These are phyloP conservation scores for Arabidopsis thaliana DNA, from an alignment of 345 rosid genomes.

Conservation along the genomic window DNA sequence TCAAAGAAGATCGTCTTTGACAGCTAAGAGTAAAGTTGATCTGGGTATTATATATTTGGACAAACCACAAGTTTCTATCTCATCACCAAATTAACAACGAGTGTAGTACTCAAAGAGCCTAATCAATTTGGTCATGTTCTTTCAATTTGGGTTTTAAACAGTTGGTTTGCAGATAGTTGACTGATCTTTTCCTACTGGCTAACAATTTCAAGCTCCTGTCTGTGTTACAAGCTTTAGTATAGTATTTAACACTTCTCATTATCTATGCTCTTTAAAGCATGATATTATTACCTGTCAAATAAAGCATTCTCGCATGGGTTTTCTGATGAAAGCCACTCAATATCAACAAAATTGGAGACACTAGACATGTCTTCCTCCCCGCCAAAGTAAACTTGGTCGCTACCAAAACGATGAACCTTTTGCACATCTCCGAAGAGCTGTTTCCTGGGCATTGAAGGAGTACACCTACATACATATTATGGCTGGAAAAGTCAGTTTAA, in stretches of 20 bases:
- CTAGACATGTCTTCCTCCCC: constrained; percentile 64
- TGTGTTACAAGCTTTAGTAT: background rate
- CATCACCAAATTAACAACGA: background rate
- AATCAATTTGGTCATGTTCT: background rate
- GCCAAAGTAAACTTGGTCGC: constrained; percentile 58
- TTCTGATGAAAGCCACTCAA: constrained; percentile 88
- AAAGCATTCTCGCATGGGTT: constrained; percentile 74
- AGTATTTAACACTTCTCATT: background rate
- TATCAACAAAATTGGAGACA: constrained; percentile 83
- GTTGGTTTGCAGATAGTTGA: background rate
- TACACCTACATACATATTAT: constrained; percentile 53
- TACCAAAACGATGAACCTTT: constrained; percentile 55
- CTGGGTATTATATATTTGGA: background rate
- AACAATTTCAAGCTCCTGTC: constrained; percentile 7
- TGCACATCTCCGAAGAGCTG: constrained; percentile 76
- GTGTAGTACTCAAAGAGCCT: background rate
- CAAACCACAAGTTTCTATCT: background rate
- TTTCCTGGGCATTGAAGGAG: constrained; percentile 67
- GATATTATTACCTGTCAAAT: constrained; percentile 68
- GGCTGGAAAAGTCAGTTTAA: constrained; percentile 16
- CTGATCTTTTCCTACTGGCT: background rate
- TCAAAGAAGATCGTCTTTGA: constrained; percentile 17
- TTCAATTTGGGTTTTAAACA: background rate
- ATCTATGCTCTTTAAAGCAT: background rate
- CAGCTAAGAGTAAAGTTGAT: background rate